Base-by-base conservation (phyloP, 352 stramenopile species). In the Thalassiosira exigua region DNA sequence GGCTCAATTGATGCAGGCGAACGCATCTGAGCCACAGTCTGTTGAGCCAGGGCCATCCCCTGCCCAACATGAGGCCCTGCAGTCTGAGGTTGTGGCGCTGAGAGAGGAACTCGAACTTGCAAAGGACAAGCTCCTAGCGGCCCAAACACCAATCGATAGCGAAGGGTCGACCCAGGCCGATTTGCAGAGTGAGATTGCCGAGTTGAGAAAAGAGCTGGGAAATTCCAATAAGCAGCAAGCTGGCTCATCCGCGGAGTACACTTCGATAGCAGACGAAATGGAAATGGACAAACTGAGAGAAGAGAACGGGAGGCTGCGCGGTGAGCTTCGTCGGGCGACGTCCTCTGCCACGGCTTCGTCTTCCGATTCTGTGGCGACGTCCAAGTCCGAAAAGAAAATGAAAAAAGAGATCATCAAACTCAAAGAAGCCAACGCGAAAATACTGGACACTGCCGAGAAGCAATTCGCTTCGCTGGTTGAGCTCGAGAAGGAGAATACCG, bases 401-500 rank as follows among this genome's bases (percentile, higher is more conserved):
- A 5, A 56, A 19, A 56, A 56, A 19, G 46, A 56, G n/a, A 22
- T 21, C 24, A 29, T 4, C 17, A 56, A 5, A 56, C 7, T 56
- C 17, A 56, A 56, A 56, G 46, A 56, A 22, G 46, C 39, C 39
- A 48, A 48, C 39, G n/a, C 11, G 39, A 48, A 48, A n/a, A 48
- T 48, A 11, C 39, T 48, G 11, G 39, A 48, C 11, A 48, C 39
- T 48, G 39, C 76, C 0, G 76, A 85, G 41, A 29, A 81, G 48
- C 59, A 81, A 67, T 81, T 69, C 26, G 65, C 50, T 50, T 67
- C 70, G 33, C 39, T 85, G 0, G 24, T 59, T 21, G 54, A 58
- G 27, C 44, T 85, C 14, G 69, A 85, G 66, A 66, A 65, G 50
- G 27, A 68, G 32, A 84, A 85, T 69, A 52, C 46, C 24, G 61